These are phyloP conservation scores for Gossypium herbaceum DNA, from an alignment of 345 rosid genomes.

Conservation along the genomic window DNA sequence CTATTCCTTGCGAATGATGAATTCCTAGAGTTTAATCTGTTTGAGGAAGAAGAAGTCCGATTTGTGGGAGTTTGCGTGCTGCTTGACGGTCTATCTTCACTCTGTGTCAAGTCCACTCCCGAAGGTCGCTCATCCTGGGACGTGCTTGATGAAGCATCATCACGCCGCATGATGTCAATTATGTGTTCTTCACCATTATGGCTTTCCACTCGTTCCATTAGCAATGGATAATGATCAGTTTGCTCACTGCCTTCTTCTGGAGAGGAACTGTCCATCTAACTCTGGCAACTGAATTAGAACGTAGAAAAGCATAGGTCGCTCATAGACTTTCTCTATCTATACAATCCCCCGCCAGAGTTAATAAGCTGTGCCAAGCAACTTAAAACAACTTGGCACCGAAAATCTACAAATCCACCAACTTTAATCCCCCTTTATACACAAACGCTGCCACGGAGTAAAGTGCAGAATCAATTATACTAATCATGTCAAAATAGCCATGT, in stretches of 20 bases:
- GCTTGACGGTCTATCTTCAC: slow-evolving; percentile 34
- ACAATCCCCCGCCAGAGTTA: slow-evolving; percentile 7
- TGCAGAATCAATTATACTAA: background rate
- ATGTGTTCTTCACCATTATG: slow-evolving; percentile 44
- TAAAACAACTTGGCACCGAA: slow-evolving; percentile 13
- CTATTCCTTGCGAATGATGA: slow-evolving; percentile 43
- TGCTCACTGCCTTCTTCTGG: slow-evolving; percentile 31
- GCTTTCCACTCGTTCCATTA: slow-evolving; percentile 48
- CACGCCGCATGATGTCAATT: slow-evolving; percentile 45
- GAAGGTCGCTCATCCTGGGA: slow-evolving; percentile 36
- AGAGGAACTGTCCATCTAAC: slow-evolving; percentile 58
- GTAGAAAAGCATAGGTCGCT: slow-evolving; percentile 23
- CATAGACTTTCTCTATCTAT: slow-evolving; percentile 3
- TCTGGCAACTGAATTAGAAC: slow-evolving; percentile 26
- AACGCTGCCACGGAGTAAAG: slow-evolving; percentile 21
- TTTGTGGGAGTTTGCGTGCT: slow-evolving; percentile 18
- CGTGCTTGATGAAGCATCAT: slow-evolving; percentile 42
- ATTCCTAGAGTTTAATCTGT: slow-evolving; percentile 37
- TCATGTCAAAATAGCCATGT: background rate
- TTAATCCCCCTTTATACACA: background rate
- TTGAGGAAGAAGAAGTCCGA: slow-evolving; percentile 31
- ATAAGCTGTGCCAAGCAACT: slow-evolving; percentile 13
- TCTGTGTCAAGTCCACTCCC: slow-evolving; percentile 25
- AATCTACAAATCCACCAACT: background rate
- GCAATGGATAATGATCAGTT: slow-evolving; percentile 54